Evolutionary conservation across 1,284 basidiomycete genomes (phyloP), one percentile per base, ranked within the genome.

Genomic region (Polyporus tsugae): DNA sequence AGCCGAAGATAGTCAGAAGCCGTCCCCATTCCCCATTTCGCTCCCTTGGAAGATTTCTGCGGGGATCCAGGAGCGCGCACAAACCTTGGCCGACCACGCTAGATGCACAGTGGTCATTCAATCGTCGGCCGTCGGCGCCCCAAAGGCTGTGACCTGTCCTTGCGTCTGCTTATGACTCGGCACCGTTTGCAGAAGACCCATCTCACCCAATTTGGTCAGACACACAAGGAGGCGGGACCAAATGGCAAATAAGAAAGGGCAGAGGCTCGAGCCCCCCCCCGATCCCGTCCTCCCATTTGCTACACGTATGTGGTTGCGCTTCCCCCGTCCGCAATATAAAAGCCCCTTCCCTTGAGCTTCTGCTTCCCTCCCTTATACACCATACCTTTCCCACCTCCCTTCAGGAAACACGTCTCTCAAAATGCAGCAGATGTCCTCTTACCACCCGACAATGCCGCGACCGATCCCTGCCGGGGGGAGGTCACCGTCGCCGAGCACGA

Each of bases 71-170:
- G 57, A 33, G 57, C 66, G 57, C 66, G 29, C 35, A 36, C 65
- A 55, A 67, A 67, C 60, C 65, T 63, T 63, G 63, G 52, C 62
- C 53, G 33, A 36, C 49, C 65, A 63, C 60, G 59, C 66, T 63
- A 57, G 58, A 60, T 58, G 58, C 49, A 39, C 60, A 17, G 52
- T 22, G 36, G 60, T 19, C 61, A 66, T 63, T 62, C 49, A 52
- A 35, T 41, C 59, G 66, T 67, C 68, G 68, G 68, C 67, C 57
- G 60, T 70, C 71, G 69, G 71, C 69, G 64, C 46, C 60, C 60
- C 71, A 59, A 60, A 66, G 25, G 69, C 69, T 70, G 66, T 70
- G 71, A 70, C 67, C 25, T 58, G 55, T 57, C 67, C 59, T 67
- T 61, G 42, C n/a, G n/a, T 22, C 52, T 33, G 60, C 63, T 58